These are phyloP conservation scores for Pythium vanterpoolii DNA, from an alignment of 352 stramenopile species.

Conservation along the genomic window DNA sequence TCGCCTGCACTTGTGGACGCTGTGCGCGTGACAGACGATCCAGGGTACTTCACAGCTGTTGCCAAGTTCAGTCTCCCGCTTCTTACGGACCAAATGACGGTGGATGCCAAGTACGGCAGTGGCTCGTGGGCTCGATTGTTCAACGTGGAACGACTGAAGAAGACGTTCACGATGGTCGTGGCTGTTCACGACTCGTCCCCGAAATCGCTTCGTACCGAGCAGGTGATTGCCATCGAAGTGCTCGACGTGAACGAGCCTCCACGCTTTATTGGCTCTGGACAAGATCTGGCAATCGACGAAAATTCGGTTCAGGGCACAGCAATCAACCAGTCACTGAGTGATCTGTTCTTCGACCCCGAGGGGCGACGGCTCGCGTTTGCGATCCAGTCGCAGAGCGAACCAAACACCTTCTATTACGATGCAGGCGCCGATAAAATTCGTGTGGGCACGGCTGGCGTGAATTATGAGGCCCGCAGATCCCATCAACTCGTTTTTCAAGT, in stretches of 20 bases:
- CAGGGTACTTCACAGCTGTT: not conserved
- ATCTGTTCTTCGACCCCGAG: conserved; percentile 25
- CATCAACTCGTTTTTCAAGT: conserved; percentile 21
- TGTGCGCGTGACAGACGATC: not conserved
- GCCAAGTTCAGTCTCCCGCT: conserved; percentile 6
- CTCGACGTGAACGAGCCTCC: conserved; percentile 27
- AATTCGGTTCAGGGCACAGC: conserved; percentile 14
- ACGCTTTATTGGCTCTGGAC: conserved; percentile 1
- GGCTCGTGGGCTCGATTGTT: conserved; percentile 34
- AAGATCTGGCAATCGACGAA: conserved; percentile 11
- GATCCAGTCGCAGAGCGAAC: conserved; percentile 32
- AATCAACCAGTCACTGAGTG: conserved; percentile 4
- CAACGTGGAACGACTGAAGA: conserved; percentile 29
- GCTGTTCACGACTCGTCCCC: conserved; percentile 36
- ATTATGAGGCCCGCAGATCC: conserved; percentile 30
- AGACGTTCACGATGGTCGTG: conserved; percentile 34
- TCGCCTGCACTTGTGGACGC: not conserved
- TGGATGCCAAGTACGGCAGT: conserved; percentile 30
- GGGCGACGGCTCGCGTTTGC: conserved; percentile 13
- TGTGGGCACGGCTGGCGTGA: conserved; percentile 27
- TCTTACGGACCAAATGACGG: conserved; percentile 11
- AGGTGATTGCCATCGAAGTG: conserved; percentile 12
- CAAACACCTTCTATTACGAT: conserved; percentile 49
- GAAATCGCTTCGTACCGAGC: conserved; percentile 19
- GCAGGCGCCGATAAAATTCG: conserved; percentile 27